A percentile compares a stretch with the other conserved stretches of the same genome.
Conservation (phyloP, 2,329 filamentous ascomycete genomes). For the Ceratocystis albifundus region DNA sequence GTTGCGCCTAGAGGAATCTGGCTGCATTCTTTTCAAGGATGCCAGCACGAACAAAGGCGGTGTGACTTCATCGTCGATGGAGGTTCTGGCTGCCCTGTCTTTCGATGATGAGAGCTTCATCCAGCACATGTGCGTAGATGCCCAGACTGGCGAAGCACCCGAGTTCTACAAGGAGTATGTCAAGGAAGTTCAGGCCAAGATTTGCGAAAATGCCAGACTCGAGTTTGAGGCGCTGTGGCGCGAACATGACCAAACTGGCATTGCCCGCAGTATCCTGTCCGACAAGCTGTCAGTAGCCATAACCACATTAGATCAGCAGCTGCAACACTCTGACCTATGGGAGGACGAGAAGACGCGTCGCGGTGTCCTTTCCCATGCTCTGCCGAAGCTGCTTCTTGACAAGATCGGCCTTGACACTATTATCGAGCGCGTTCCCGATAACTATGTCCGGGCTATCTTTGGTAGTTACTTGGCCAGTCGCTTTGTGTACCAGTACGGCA, state of each 20-base stretch:
- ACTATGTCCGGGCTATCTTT: constrained; percentile 89
- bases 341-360: constrained; percentile 65
- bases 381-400: constrained; percentile 71
- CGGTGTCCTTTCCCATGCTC: constrained; percentile 69
- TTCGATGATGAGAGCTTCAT: constrained; percentile 85
- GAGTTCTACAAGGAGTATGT: constrained; percentile 92
- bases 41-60: constrained; percentile 97
- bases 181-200: constrained; percentile 77
- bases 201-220: constrained; percentile 78
- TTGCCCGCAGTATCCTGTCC: constrained; percentile 72
- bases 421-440: constrained; percentile 74
- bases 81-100: constrained; percentile 85
- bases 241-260: constrained; percentile 72
- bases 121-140: constrained; percentile 84
- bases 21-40: constrained; percentile 92
- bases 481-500: constrained; percentile 93
- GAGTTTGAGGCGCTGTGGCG: constrained; percentile 99
- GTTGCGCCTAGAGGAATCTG: constrained; percentile 86
- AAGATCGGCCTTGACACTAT: constrained; percentile 89
- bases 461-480: constrained; percentile 89
- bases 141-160: constrained; percentile 55
- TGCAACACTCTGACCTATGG: constrained; percentile 90
- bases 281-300: constrained; percentile 87
- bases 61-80: constrained; percentile 91
- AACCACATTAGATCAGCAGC: constrained; percentile 90